Percentiles rank a stretch among this genome's conserved stretches.
Conservation (phyloP, 2,329 filamentous ascomycete species). For the Daldinia sp. region DNA sequence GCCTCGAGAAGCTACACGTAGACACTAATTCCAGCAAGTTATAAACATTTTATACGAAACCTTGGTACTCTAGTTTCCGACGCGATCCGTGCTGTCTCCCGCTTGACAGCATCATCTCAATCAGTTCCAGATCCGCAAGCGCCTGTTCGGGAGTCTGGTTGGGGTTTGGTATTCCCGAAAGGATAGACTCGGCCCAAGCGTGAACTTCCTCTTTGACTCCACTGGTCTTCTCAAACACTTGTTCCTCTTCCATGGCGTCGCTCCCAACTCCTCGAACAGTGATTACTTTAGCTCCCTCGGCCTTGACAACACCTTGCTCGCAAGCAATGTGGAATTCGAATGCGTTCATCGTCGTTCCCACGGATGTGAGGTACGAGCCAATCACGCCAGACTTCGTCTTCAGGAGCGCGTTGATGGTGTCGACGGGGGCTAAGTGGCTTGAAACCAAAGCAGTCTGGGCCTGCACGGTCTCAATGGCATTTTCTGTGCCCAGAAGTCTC, state of each 20-base stretch:
- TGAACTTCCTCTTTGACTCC: slow-evolving; percentile 71
- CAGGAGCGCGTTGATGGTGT: slow-evolving; percentile 72
- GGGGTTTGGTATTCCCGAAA: slow-evolving; percentile 61
- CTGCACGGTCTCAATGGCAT: slow-evolving; percentile 61
- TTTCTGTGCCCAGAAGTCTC: slow-evolving; percentile 64
- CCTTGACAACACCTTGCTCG: slow-evolving; percentile 67
- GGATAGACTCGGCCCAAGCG: slow-evolving; percentile 69
- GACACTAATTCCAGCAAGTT: slow-evolving; percentile 48
- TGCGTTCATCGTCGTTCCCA: slow-evolving; percentile 66
- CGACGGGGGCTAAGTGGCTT: slow-evolving; percentile 71
- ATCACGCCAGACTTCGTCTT: slow-evolving; percentile 65
- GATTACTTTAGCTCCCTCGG: slow-evolving; percentile 60
- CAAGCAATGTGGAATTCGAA: slow-evolving; percentile 69
- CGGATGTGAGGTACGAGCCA: slow-evolving; percentile 69
- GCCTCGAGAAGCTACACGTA: slow-evolving; percentile 68
- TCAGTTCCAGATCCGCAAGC: slow-evolving; percentile 70
- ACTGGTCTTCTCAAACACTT: slow-evolving; percentile 62
- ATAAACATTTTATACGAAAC: slow-evolving; percentile 35
- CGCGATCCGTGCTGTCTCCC: slow-evolving; percentile 58
- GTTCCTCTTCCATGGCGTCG: slow-evolving; percentile 57
- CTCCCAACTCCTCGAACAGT: slow-evolving; percentile 53
- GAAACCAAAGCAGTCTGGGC: slow-evolving; percentile 68
- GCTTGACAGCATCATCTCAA: slow-evolving; percentile 65
- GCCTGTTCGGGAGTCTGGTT: slow-evolving; percentile 69
- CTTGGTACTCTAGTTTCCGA: slow-evolving; percentile 57